Percentiles rank a stretch among this genome's conserved stretches.
These are phyloP conservation scores for Erythrophleum ivorense DNA, from an alignment of 331 rosid species.

Conservation along the genomic window DNA sequence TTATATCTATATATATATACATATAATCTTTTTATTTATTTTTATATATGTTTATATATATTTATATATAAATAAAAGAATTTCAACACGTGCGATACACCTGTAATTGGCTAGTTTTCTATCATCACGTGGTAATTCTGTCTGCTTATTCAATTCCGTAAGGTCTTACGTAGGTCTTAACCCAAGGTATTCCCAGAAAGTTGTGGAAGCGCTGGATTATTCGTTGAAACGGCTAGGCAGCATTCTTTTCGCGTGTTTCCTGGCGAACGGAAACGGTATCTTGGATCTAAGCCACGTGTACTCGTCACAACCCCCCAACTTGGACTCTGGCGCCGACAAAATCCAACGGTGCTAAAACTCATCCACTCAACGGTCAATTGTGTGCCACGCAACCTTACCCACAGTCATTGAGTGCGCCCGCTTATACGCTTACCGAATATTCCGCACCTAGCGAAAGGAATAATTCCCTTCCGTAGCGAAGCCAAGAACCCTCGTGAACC, in stretches of 20 bases:
- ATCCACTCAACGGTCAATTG: neutral
- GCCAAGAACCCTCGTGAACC: neutral
- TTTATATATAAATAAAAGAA: too few relatives aligned
- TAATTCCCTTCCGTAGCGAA: neutral
- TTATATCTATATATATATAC: too few relatives aligned
- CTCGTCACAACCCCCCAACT: neutral
- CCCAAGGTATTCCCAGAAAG: neutral
- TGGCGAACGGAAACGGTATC: neutral
- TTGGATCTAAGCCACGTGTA: slow-evolving; percentile 16
- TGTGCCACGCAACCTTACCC: slow-evolving; percentile 47
- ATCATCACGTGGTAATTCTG: neutral
- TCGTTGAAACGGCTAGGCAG: neutral
- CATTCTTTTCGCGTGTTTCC: neutral
- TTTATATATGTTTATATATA: too few relatives aligned
- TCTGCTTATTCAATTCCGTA: neutral
- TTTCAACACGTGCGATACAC: too few relatives aligned
- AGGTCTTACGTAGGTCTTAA: neutral
- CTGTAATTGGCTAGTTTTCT: neutral
- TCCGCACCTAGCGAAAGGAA: slow-evolving; percentile 49
- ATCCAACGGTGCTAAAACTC: neutral
- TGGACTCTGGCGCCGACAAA: neutral
- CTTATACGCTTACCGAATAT: slow-evolving; percentile 52
- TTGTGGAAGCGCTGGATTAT: neutral
- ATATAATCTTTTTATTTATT: too few relatives aligned
- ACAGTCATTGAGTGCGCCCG: too few relatives aligned